A percentile compares a stretch with the other conserved stretches of the same genome.
These are phyloP conservation scores for Pleomassaria siparia DNA, from an alignment of 2,329 filamentous ascomycete genomes.

Conservation along the genomic window DNA sequence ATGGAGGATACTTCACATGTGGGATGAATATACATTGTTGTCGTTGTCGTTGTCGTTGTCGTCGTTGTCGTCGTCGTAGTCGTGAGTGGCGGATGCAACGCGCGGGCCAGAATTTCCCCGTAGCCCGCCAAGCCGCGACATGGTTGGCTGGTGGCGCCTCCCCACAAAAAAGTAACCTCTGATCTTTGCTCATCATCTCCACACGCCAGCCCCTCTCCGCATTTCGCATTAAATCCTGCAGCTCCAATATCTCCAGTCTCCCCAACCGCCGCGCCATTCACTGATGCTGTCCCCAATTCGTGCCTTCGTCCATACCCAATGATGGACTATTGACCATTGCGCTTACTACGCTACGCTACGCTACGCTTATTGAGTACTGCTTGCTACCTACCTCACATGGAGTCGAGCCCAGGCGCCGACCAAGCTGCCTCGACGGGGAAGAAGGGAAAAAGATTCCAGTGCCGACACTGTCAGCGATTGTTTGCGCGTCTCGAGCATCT, in stretches of 20 bases:
- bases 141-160: conserved; percentile 21
- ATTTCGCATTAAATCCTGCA: conserved; percentile 9
- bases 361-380: neutral
- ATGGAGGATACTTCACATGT: too few species aligned
- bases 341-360: conserved; percentile 1
- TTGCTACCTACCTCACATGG: conserved; percentile 19
- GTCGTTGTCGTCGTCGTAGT: too few species aligned
- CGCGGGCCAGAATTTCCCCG: conserved; percentile 4
- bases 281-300: conserved; percentile 11
- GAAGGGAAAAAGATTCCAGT: conserved; percentile 41
- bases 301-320: conserved; percentile 4
- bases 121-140: conserved; percentile 17
- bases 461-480: conserved; percentile 32
- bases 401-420: conserved; percentile 20
- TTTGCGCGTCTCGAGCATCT: conserved; percentile 46
- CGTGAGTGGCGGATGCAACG: neutral
- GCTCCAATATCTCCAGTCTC: conserved; percentile 1
- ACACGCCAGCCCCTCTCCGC: conserved; percentile 22
- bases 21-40: too few species aligned
- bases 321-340: conserved; percentile 14
- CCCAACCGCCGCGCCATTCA: conserved; percentile 12
- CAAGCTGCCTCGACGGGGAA: conserved; percentile 25
- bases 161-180: conserved; percentile 18
- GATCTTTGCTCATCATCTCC: too few species aligned
- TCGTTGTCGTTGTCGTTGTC: too few species aligned